phyloP scores from a whole-genome alignment of 495 filamentous ascomycete genomes.

The Rhizodiscina lignyota region DNA sequence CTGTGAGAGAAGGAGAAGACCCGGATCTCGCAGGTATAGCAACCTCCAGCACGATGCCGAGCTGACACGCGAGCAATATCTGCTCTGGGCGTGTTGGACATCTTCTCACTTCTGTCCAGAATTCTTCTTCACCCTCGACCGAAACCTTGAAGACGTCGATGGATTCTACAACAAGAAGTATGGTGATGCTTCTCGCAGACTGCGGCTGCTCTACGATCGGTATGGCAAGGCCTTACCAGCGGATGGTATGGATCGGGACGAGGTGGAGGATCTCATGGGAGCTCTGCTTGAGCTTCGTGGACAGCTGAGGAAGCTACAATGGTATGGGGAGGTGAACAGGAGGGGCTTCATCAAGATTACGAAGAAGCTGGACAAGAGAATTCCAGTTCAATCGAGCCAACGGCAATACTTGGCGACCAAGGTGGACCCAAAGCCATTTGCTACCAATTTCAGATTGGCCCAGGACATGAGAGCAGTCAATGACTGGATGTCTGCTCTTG shows the following conservation, averaged over 20 bases:
- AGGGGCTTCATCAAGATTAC: constrained; percentile 94
- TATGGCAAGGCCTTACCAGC: constrained; percentile 44
- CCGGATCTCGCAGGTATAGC: constrained; percentile 51
- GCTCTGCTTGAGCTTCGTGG: constrained; percentile 75
- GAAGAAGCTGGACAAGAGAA: constrained; percentile 92
- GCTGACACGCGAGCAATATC: not conserved
- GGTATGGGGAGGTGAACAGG: constrained; percentile 95
- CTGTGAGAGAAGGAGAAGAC: constrained; percentile 47
- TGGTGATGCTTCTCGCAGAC: constrained; percentile 58
- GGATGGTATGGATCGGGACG: constrained; percentile 48
- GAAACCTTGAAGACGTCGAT: constrained; percentile 91
- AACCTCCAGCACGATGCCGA: not conserved
- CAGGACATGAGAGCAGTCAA: constrained; percentile 64
- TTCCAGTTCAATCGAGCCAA: constrained; percentile 49
- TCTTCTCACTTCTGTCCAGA: constrained; percentile 44
- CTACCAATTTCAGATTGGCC: constrained; percentile 50
- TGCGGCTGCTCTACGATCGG: constrained; percentile 70
- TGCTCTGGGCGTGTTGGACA: no score
- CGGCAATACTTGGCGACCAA: constrained; percentile 70
- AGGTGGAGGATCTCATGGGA: constrained; percentile 74
- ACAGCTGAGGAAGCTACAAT: constrained; percentile 79
- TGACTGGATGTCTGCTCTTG: constrained; percentile 71
- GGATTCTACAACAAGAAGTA: constrained; percentile 93
- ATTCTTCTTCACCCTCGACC: constrained; percentile 88
- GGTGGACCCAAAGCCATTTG: constrained; percentile 73